Base-by-base conservation (phyloP, 345 rosid species). In the Combretum micranthum region DNA sequence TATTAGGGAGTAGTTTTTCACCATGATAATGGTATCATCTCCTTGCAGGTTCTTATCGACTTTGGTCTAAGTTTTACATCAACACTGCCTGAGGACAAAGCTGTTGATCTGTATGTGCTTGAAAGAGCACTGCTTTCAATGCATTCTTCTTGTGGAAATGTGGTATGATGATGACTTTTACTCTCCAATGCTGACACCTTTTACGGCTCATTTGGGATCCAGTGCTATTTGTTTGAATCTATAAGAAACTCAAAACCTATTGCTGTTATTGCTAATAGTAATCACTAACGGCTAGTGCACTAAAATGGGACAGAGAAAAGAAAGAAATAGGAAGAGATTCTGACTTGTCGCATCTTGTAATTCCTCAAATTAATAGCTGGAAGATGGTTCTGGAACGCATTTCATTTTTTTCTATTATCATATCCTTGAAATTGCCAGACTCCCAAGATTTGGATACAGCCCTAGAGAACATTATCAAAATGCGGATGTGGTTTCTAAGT, bases 71-170 rank as follows among this genome's bases (percentile, higher is more conserved):
- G 97, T 78, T 84, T 84, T 74, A 90, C 93, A 56, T 90, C 95
- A 47, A 81, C 90, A 0, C 85, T 94, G 58, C 97, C 96, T 3
- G 97, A 94, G 71, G 96, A 94, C 69, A 94, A 85, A 72, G 95
- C 96, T 57, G 97, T 94, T 57, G 97, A 90, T 68, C 71, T 94
- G 52, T 94, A 94, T 67, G 97, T 90, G 9, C 96, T 94, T 13
- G 97, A 94, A 73, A 75, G 99, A 77, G 97, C 96, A 4, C 77
- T 90, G 64, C 77, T 94, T 57, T 85, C 95, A 0, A 81, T 90
- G 97, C 99, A 90, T 73, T 94, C 97, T 44, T 80, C 90, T 12
- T 94, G 99, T 46, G 96, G 97, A 64, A 81, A 94, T 71, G 99
- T 94, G 96, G 97, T 94, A 80, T 75, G 78, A 43, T 15, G 22